Evolutionary conservation across 2,329 filamentous ascomycete genomes (phyloP), one percentile per base, ranked within the genome.

Genomic region (Onygena corvina): DNA sequence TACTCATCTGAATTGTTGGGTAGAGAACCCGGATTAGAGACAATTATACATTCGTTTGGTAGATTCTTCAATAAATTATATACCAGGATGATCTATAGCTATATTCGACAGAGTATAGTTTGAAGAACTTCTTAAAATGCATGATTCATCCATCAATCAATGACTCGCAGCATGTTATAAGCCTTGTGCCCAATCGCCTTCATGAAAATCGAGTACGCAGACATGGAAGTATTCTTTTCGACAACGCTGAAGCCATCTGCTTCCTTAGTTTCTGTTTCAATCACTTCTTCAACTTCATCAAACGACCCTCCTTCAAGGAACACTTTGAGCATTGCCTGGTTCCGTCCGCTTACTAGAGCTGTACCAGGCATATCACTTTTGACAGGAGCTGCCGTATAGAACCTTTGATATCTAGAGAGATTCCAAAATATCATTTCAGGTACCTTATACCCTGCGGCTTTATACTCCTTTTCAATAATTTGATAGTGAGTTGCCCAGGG

Each of bases 251-350:
- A 46, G 8, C 50, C 48, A 5, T 50, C 46, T 12, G 33, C 35
- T n/a, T 23, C 30, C 46, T 64, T 29, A 34, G 58, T 3, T 23
- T 58, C 12, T 1, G 60, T 2, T 53, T 61, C 38, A 52, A 61
- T 2, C 59, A 62, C 27, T 36, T 62, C 62, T 34, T 59, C 60
- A 20, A 60, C 64, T 34, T 66, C 66, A 0, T 65, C 63, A 34
- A 54, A 34, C 18, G 34, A 34, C 1, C 71, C 74, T 14, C 63
- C 67, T 1, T 76, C 74, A 38, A 80, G 55, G 53, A 80, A 79
- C 6, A 74, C 70, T 65, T 77, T 78, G 54, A 80, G 60, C 71
- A 77, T 70, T 1, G 65, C 75, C 63, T 77, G 76, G 25, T 38
- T 54, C 8, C 50, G 35, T 12, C 53, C 53, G 38, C 49, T 49